phyloP scores from a whole-genome alignment of 2,329 filamentous ascomycete genomes.

The Talaromyces sp. region DNA sequence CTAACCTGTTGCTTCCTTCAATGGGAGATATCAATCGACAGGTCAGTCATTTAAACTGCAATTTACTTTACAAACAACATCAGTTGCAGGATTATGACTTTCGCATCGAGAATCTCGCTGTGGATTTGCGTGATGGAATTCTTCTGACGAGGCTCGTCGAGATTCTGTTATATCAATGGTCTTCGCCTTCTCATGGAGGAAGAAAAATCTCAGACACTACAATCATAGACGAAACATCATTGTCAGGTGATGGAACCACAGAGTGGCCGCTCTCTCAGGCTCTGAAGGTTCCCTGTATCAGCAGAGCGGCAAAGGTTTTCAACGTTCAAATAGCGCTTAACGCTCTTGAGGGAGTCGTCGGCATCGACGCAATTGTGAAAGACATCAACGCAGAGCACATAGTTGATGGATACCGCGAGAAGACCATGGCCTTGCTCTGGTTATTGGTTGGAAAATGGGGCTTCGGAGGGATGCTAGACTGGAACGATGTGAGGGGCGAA shows the following conservation, averaged over 20 bases:
- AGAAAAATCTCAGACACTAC: constrained; percentile 25
- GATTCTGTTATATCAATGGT: constrained; percentile 49
- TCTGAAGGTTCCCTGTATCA: constrained; percentile 56
- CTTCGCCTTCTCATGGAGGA: constrained; percentile 25
- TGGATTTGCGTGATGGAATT: constrained; percentile 61
- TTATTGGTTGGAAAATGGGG: constrained; percentile 57
- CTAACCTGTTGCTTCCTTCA: constrained; percentile 55
- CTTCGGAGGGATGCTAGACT: constrained; percentile 53
- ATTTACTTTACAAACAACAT: constrained; percentile 53
- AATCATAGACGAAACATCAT: constrained; percentile 45
- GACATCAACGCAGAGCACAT: constrained; percentile 56
- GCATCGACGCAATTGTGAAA: constrained; percentile 40
- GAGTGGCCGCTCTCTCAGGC: constrained; percentile 53
- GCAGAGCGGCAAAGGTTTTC: constrained; percentile 55
- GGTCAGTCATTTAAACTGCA: constrained; percentile 56
- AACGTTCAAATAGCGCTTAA: constrained; percentile 59
- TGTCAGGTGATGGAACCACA: constrained; percentile 40
- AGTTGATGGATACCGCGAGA: constrained; percentile 63
- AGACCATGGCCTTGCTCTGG: constrained; percentile 61
- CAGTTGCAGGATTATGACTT: constrained; percentile 59
- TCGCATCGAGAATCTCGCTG: constrained; percentile 57
- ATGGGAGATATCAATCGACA: constrained; percentile 56
- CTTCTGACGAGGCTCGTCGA: constrained; percentile 59
- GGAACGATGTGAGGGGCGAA: constrained; percentile 53
- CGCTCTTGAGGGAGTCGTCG: constrained; percentile 47